Evolutionary conservation across 129 eudicot species (phyloP).

Genomic region (Apium graveolens): DNA sequence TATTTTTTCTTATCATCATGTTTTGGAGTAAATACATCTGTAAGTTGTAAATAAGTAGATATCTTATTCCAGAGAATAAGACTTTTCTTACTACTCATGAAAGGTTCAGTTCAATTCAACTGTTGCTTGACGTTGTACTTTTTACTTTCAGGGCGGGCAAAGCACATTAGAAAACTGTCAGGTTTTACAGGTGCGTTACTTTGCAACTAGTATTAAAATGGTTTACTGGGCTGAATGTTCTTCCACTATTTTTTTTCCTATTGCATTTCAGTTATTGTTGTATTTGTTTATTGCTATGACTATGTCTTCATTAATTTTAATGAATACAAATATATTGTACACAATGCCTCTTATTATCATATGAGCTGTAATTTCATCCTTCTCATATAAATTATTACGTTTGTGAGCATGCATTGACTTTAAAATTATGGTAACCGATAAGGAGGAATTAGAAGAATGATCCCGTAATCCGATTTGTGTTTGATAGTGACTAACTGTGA

Average conservation of each 20-base stretch:
- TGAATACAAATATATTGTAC: too few relatives aligned
- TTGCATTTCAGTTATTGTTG: neutral
- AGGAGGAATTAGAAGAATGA: neutral
- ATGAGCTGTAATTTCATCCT: neutral
- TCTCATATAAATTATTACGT: neutral
- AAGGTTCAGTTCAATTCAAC: neutral
- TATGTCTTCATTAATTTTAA: too few relatives aligned
- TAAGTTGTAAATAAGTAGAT: neutral
- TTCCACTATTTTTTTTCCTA: neutral
- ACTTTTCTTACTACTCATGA: neutral
- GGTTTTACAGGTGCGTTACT: slow-evolving; percentile 52
- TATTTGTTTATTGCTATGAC: neutral
- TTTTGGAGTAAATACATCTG: neutral
- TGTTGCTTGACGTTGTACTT: slow-evolving; percentile 8
- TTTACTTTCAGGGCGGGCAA: slow-evolving; percentile 45
- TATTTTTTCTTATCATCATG: neutral
- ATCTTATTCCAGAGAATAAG: neutral
- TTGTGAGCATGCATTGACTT: neutral
- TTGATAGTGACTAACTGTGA: neutral
- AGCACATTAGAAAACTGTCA: slow-evolving; percentile 78
- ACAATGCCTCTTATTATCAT: too few relatives aligned
- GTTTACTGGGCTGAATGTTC: neutral
- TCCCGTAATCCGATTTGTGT: neutral
- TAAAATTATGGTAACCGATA: neutral
- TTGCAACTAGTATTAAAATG: neutral